Percentiles rank a stretch among this genome's conserved stretches.
phyloP scores from a whole-genome alignment of 1,284 basidiomycete species.

The Phaffia rhodozyma region DNA sequence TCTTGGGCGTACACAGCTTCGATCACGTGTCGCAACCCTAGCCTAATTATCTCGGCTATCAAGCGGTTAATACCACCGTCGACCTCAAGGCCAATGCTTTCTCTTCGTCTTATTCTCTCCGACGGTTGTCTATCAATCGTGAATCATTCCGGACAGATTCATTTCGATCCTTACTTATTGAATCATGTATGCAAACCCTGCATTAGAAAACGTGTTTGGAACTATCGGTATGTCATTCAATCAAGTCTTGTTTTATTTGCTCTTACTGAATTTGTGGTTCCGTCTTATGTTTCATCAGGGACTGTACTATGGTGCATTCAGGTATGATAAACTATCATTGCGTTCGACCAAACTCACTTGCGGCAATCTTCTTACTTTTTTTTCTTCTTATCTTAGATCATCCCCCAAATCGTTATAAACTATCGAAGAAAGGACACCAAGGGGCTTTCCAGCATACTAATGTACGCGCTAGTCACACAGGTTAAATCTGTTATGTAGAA shows the following conservation, averaged over 20 bases:
- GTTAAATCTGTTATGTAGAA: neutral
- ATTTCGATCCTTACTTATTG: neutral
- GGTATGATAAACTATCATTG: no score
- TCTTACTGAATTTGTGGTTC: neutral
- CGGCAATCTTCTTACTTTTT: neutral
- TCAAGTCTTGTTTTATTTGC: no score
- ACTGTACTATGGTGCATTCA: constrained; percentile 6
- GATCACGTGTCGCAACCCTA: no score
- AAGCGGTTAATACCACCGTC: no score
- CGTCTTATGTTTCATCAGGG: neutral
- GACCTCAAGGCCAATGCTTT: no score
- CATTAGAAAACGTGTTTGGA: constrained; percentile 49
- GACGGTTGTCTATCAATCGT: no score
- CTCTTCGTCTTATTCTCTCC: no score
- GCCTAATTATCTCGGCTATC: no score
- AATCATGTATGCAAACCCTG: constrained; percentile 22
- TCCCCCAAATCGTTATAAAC: constrained; percentile 59
- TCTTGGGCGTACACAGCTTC: no score
- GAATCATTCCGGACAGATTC: no score
- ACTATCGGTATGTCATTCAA: constrained; percentile 39
- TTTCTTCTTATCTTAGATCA: constrained; percentile 50
- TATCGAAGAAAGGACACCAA: constrained; percentile 57
- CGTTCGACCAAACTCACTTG: constrained; percentile 22
- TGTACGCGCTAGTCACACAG: constrained; percentile 36
- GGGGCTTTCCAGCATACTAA: constrained; percentile 57